These are phyloP conservation scores for Samsoniella hepiali DNA, from an alignment of 2,329 filamentous ascomycete species.

Conservation along the genomic window DNA sequence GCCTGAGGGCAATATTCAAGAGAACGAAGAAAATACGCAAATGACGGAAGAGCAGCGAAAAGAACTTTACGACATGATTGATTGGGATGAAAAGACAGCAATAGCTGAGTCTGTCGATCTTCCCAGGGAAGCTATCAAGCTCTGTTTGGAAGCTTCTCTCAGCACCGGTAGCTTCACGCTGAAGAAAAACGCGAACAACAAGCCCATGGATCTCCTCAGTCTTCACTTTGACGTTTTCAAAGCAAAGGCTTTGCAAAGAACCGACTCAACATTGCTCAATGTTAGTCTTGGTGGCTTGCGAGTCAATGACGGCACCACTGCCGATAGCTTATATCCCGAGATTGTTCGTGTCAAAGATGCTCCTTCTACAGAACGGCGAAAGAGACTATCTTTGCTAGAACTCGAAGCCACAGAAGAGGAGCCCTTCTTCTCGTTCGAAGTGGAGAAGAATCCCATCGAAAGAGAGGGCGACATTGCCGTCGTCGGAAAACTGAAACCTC, in stretches of 20 bases:
- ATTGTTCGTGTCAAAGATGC: slow-evolving; percentile 95
- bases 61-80: slow-evolving; percentile 94
- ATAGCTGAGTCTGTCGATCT: slow-evolving; percentile 84
- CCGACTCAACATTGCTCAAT: slow-evolving; percentile 86
- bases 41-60: slow-evolving; percentile 96
- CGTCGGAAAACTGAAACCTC: slow-evolving; percentile 85
- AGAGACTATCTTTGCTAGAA: slow-evolving; percentile 52
- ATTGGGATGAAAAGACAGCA: slow-evolving; percentile 95
- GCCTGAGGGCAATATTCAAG: slow-evolving; percentile 57
- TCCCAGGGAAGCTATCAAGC: slow-evolving; percentile 85
- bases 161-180: slow-evolving; percentile 95
- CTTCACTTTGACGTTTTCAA: slow-evolving; percentile 93
- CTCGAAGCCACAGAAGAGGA: slow-evolving; percentile 55
- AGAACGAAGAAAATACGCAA: slow-evolving; percentile 67
- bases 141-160: slow-evolving; percentile 90
- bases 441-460: slow-evolving; percentile 94
- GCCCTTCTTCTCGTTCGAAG: slow-evolving; percentile 85
- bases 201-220: slow-evolving; percentile 76
- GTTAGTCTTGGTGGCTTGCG: slow-evolving; percentile 88
- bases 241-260: slow-evolving; percentile 82
- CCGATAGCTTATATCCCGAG: slow-evolving; percentile 86
- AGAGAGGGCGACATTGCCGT: slow-evolving; percentile 87
- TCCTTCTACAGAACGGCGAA: slow-evolving; percentile 47
- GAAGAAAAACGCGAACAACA: slow-evolving; percentile 62
- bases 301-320: slow-evolving; percentile 92